Evolutionary conservation across 768 basidiomycete species (phyloP), one percentile per base, ranked within the genome.

Genomic region (Tulasnella sp.): DNA sequence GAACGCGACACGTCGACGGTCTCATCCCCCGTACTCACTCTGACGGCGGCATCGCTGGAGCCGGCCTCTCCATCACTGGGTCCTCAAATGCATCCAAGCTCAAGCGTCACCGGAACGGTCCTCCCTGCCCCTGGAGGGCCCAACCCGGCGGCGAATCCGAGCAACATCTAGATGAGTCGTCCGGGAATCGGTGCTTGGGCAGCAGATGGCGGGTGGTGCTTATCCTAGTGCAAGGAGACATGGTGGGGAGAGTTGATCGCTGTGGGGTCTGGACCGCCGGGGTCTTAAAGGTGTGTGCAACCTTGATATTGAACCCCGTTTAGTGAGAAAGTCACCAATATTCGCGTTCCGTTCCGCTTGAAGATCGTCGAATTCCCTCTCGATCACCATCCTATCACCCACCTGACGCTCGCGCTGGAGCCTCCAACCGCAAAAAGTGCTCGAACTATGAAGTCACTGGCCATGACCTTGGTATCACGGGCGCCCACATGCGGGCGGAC

Each of bases 171-270:
- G 73, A 81, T 79, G 37, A 81, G 51, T 80, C 83, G 86, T 77
- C 85, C 86, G 18, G 88, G 89, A 0, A 79, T 85, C 32, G 91
- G 90, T 0, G 91, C 89, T 80, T 87, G 92, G 57, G 93, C 96
- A 83, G 94, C 94, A 2, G 91, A 95, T 76, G 95, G 95, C 4
- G 96, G 93, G 0, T 98, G 96, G 96, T 93, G 91, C 77, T 84
- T 99, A 61, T 92, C 92, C 10, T 99, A 96, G 96, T 98, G 96
- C 84, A 95, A 95, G 82, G 98, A 99, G 81, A 88, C 89, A 79
- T 98, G 96, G 84, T 98, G 96, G 96, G 97, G 97, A 1, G 93
- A 96, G 82, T 82, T 97, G 26, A 86, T 98, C 72, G 95, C 95
- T 11, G 91, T 90, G 0, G 89, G 90, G 1, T 89, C 89, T 75